Conservation (phyloP, 2,329 filamentous ascomycete genomes). For the Mariannaea elegans region DNA sequence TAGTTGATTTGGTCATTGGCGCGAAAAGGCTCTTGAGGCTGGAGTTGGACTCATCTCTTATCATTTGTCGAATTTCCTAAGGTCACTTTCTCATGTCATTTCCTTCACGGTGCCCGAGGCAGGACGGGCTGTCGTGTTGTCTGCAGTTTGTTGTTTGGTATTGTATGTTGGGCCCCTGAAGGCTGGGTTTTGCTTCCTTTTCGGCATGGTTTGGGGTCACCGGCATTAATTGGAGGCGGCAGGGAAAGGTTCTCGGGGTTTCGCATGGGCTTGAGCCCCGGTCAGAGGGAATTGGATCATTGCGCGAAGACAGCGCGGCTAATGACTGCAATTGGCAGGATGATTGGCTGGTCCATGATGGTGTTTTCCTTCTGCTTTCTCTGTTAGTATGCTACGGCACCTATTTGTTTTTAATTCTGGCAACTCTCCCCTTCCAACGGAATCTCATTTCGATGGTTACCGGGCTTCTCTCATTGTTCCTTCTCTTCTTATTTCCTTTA, state of each 20-base stretch:
- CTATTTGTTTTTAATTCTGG: conserved; percentile 50
- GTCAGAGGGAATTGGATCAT: conserved; percentile 43
- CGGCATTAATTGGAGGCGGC: conserved; percentile 40
- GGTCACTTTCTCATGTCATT: conserved; percentile 35
- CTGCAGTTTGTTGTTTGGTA: conserved; percentile 26
- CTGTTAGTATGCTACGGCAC: conserved; percentile 49
- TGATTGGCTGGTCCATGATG: conserved; percentile 62
- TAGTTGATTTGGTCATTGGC: conserved; percentile 29
- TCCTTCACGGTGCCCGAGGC: conserved; percentile 48
- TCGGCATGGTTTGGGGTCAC: conserved; percentile 34
- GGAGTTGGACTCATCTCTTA: conserved; percentile 42
- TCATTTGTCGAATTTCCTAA: conserved; percentile 40
- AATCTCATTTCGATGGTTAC: background rate
- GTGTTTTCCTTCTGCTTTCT: conserved; percentile 51
- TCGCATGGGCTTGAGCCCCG: conserved; percentile 40
- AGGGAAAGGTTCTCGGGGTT: conserved; percentile 40
- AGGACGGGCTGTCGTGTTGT: conserved; percentile 47
- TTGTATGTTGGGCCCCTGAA: conserved; percentile 28
- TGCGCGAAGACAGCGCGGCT: conserved; percentile 49
- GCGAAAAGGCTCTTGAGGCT: conserved; percentile 36
- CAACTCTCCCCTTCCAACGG: conserved; percentile 20
- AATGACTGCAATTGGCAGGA: conserved; percentile 54
- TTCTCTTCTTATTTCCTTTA: conserved; percentile 32
- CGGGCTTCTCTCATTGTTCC: conserved; percentile 31
- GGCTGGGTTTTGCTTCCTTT: conserved; percentile 22